Evolutionary conservation across 2,329 filamentous ascomycete species (phyloP), one percentile per base, ranked within the genome.

Genomic region (Tolypocladium inflatum): DNA sequence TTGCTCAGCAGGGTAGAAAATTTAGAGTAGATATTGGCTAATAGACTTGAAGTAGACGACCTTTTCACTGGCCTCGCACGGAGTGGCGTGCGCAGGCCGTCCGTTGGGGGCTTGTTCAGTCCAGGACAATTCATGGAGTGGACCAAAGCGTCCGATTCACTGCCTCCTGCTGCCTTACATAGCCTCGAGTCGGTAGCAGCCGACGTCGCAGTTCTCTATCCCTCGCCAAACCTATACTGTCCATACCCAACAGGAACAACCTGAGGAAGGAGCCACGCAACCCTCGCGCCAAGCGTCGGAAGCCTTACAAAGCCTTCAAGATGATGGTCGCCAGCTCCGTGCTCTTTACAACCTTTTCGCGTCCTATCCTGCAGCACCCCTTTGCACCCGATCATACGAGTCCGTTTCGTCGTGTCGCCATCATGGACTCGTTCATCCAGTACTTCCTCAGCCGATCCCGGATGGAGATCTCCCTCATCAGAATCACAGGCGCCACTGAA

Each of bases 381-480:
- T 48, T 10, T 35, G 42, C 38, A 2, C 21, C 11, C 30, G 2
- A 17, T 33, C 48, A 37, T 7, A 4, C 26, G 37, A 15, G 43
- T 3, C 42, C 19, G 15, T 6, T 35, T 21, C 21, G 23, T 13
- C 57, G 57, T 6, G 57, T 57, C 5, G 56, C 53, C 39, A 60
- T 63, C 48, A 66, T 71, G 63, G 64, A 70, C 54, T 60, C 62
- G n/a, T 57, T 69, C 19, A 59, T 71, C 51, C 65, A 67, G 56
- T 62, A 65, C 57, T 60, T 73, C 10, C n/a, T 71, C 15, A 62
- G 67, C 38, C 59, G 62, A 37, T 65, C 65, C 19, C 65, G 59
- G 26, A 56, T 72, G 41, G 66, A 71, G 55, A 62, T 69, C 42
- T 65, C 63, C 39, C 60, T 59, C 3, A 66, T 73, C 54, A 66